Evolutionary conservation across 2,329 filamentous ascomycete genomes (phyloP).

Genomic region (Cladophialophora immunda): DNA sequence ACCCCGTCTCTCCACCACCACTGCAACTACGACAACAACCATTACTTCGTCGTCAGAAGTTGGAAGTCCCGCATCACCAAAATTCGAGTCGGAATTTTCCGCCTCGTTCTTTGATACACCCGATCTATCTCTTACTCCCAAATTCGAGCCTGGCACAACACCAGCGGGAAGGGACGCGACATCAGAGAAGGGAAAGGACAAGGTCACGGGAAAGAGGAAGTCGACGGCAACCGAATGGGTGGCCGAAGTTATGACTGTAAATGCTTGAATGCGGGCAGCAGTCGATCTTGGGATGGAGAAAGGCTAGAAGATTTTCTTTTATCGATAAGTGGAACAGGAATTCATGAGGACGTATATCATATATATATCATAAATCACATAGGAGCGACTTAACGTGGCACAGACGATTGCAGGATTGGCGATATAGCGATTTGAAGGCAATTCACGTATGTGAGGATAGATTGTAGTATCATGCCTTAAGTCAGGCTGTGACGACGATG

Average conservation of each 20-base stretch:
- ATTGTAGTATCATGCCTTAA: neutral
- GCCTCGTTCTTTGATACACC: constrained; percentile 1
- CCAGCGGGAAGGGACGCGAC: neutral
- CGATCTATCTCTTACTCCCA: neutral
- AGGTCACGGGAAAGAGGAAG: constrained; percentile 8
- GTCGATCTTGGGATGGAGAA: neutral
- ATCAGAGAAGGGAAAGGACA: neutral
- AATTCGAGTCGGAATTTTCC: neutral
- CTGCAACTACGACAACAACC: neutral
- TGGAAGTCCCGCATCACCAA: neutral
- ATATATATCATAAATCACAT: neutral
- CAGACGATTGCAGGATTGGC: neutral
- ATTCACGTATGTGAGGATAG: neutral
- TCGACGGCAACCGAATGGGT: constrained; percentile 17
- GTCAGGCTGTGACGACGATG: neutral
- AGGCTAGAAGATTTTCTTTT: neutral
- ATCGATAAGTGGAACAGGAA: neutral
- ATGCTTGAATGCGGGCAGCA: neutral
- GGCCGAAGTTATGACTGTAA: constrained; percentile 24
- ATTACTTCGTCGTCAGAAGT: neutral
- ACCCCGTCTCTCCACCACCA: neutral
- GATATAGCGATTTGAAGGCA: neutral
- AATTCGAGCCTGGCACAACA: neutral
- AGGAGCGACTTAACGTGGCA: neutral
- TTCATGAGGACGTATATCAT: neutral